Percentiles rank a stretch among this genome's conserved stretches.
Conservation (phyloP, 176 grass and related monocot genomes). For the Zoysia pacifica region DNA sequence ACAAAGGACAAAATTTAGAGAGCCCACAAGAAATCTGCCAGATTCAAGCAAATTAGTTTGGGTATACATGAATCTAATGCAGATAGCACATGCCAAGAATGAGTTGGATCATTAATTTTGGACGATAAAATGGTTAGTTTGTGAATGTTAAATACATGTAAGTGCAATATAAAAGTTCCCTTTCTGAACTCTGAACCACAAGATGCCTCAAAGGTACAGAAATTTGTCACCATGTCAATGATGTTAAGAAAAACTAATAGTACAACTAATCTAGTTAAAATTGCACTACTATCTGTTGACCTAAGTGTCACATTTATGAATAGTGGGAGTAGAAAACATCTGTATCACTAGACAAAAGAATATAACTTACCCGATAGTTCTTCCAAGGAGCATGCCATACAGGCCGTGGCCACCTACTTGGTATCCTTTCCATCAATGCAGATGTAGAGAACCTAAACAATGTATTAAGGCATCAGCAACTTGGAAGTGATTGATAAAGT, state of each 20-base stretch:
- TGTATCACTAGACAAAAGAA: neutral
- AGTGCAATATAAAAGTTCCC: constrained; percentile 6
- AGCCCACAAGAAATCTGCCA: neutral
- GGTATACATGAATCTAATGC: neutral
- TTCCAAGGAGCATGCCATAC: constrained; percentile 97
- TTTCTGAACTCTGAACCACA: neutral
- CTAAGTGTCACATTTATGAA: too few species aligned
- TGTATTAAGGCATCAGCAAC: constrained; percentile 22
- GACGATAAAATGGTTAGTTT: neutral
- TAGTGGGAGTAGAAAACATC: too few species aligned
- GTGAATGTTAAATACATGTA: constrained; percentile 18
- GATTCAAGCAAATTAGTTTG: too few species aligned
- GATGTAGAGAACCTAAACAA: constrained; percentile 76
- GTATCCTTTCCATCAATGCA: constrained; percentile 92
- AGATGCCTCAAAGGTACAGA: neutral
- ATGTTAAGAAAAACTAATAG: neutral
- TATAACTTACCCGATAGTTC: constrained; percentile 76
- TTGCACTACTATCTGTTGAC: too few species aligned
- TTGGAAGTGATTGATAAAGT: constrained; percentile 1
- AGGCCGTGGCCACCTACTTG: constrained; percentile 96
- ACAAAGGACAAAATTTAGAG: neutral
- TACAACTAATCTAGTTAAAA: too few species aligned
- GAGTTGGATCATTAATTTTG: neutral
- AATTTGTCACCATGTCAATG: neutral
- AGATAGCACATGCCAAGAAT: neutral